Evolutionary conservation across 495 filamentous ascomycete genomes (phyloP), one percentile per base, ranked within the genome.

Genomic region (Pseudomonodictys pantanalensis): DNA sequence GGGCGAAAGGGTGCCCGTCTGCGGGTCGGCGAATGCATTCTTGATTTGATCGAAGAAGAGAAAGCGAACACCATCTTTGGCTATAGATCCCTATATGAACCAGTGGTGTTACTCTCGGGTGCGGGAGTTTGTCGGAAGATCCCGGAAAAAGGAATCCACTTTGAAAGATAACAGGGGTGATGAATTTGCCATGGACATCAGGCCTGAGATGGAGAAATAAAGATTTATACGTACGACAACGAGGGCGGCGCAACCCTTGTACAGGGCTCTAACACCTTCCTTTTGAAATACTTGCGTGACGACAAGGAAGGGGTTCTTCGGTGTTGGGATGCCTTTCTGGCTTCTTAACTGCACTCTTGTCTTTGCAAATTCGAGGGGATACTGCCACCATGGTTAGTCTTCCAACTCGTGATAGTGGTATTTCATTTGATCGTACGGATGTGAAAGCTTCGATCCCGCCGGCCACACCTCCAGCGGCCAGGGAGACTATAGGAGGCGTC

Each of bases 341-440:
- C 76, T 69, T 11, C 78, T 73, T 0, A 87, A 73, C 60, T 87
- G 84, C 4, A 83, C 81, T 18, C 83, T 76, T 0, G 84, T 87
- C 70, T 87, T 87, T 15, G 84, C 81, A 54, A 85, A 86, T 63
- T 86, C 84, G 61, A 87, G 83, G n/a, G 83, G 84, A 65, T 86
- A 86, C 75, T 82, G 48, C 0, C 28, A 29, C 28, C 44, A 20
- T 11, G 7, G 52, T 33, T 15, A 59, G 23, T 9, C 23, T 26
- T 17, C 11, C 17, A 54, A 29, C 6, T 28, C 15, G 28, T 4
- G 1, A 2, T 20, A 22, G 7, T 17, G 26, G 10, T 0, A 1
- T 24, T 1, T 2, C 10, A 7, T 10, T 18, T 17, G 33, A 30
- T 45, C 64, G 43, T 44, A 79, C 78, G 17, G 81, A 83, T 53